These are phyloP conservation scores for Asterophora lycoperdoides DNA, from an alignment of 768 basidiomycete species.

Conservation along the genomic window DNA sequence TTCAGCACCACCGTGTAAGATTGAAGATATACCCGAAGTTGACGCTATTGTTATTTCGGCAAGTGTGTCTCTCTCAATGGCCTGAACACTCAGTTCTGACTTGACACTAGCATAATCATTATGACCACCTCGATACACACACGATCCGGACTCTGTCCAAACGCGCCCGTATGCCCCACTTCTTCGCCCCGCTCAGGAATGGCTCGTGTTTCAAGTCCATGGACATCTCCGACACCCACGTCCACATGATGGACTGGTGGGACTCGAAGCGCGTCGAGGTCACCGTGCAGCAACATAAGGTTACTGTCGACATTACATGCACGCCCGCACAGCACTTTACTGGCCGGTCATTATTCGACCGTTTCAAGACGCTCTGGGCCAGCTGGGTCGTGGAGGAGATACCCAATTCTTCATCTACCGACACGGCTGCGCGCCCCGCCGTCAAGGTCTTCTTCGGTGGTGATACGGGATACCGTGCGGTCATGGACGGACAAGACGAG, in stretches of 20 bases:
- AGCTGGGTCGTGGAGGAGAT: constrained; percentile 62
- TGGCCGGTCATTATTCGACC: constrained; percentile 44
- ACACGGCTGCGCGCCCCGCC: not conserved
- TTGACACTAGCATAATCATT: constrained; percentile 42
- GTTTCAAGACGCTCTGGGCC: constrained; percentile 59
- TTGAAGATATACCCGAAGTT: constrained; percentile 55
- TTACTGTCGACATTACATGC: constrained; percentile 46
- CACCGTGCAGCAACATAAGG: not conserved
- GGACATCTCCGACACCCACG: constrained; percentile 34
- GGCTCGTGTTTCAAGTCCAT: constrained; percentile 34
- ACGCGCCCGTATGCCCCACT: constrained; percentile 36
- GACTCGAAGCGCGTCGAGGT: constrained; percentile 39
- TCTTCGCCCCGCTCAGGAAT: constrained; percentile 60
- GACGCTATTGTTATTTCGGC: constrained; percentile 63
- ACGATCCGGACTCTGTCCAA: constrained; percentile 37
- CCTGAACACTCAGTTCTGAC: not conserved
- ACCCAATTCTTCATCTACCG: constrained; percentile 14
- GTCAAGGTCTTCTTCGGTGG: constrained; percentile 60
- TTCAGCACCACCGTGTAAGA: constrained; percentile 43
- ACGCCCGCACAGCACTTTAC: constrained; percentile 66
- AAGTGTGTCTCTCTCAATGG: constrained; percentile 16
- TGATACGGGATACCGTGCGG: constrained; percentile 60
- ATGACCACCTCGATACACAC: constrained; percentile 47
- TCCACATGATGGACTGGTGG: constrained; percentile 67
- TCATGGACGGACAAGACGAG: constrained; percentile 44